Evolutionary conservation across 768 basidiomycete genomes (phyloP), one percentile per base, ranked within the genome.

Genomic region (Tulasnella sp.): DNA sequence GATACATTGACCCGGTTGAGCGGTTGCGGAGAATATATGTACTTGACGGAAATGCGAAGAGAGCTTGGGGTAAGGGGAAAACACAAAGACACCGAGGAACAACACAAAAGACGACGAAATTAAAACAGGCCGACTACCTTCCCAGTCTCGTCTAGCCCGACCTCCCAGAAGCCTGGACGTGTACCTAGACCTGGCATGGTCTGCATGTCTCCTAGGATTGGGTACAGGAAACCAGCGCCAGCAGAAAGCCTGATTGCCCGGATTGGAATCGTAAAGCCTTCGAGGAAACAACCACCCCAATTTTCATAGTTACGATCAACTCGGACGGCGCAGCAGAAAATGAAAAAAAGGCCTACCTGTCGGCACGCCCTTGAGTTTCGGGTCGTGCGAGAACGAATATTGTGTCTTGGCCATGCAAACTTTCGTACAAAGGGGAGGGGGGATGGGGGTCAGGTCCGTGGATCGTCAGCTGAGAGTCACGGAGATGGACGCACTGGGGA

Each of bases 331-430:
- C 44, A 69, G 18, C 40, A 77, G 32, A 57, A 55, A 70, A 69
- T 73, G 69, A 78, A 57, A 40, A 40, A 40, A 44, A 57, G 81
- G 69, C 86, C 78, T 80, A 89, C 91, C 92, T 73, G 90, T 90
- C 0, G 98, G 96, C 0, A 92, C 95, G 81, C 92, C 91, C 86
- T 98, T 98, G 79, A 93, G 88, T 81, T 91, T 91, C 9, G 96
- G 92, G 82, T 99, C 93, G 83, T 97, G 95, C 35, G 95, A 97
- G 86, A 99, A 96, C 26, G 96, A 98, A 81, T 98, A 95, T 80
- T 98, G 97, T 6, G 97, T 99, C 88, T 98, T 97, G 72, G 95
- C 95, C 94, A 96, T 94, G 85, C 95, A 97, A 83, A 97, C 95
- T 92, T 81, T 75, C 9, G 72, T 82, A 79, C 71, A 80, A 51